Evolutionary conservation across 2,329 filamentous ascomycete genomes (phyloP).

Genomic region (Colletotrichum sp.): DNA sequence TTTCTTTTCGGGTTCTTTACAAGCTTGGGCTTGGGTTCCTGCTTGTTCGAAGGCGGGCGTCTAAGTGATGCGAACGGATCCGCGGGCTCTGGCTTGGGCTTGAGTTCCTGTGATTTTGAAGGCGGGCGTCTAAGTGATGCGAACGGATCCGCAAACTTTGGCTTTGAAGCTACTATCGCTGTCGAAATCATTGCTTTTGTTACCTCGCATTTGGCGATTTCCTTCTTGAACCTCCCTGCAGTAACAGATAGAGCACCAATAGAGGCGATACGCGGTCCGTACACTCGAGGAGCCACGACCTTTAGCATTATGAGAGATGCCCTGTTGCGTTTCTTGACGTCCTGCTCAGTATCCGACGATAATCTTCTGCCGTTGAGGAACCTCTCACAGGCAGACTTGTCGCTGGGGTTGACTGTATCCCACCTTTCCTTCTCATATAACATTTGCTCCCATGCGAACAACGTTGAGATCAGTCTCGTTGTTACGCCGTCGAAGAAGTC

Average conservation of each 20-base stretch:
- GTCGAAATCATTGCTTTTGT: not conserved
- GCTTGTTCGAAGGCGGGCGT: too few relatives aligned
- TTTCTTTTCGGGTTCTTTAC: not conserved
- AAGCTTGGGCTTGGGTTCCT: not conserved
- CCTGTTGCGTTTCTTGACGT: not conserved
- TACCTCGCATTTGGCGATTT: not conserved
- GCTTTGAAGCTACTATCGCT: too few relatives aligned
- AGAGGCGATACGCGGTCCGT: not conserved
- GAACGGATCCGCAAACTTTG: too few relatives aligned
- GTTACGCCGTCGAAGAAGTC: not conserved
- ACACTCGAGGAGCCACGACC: not conserved
- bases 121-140: too few relatives aligned
- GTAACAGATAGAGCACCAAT: not conserved
- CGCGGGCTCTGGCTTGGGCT: too few relatives aligned
- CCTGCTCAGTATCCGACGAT: not conserved
- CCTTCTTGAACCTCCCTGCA: not conserved
- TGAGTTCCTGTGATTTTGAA: too few relatives aligned
- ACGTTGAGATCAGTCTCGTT: not conserved
- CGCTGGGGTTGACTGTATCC: not conserved
- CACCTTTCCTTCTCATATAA: not conserved
- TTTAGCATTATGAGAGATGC: not conserved
- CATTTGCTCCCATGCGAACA: not conserved
- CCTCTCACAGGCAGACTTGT: not conserved
- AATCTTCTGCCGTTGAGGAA: not conserved
- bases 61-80: too few relatives aligned